A percentile compares a stretch with the other conserved stretches of the same genome.
Evolutionary conservation across 2,329 filamentous ascomycete species (phyloP).

Genomic region (Bipolaris zeicola): DNA sequence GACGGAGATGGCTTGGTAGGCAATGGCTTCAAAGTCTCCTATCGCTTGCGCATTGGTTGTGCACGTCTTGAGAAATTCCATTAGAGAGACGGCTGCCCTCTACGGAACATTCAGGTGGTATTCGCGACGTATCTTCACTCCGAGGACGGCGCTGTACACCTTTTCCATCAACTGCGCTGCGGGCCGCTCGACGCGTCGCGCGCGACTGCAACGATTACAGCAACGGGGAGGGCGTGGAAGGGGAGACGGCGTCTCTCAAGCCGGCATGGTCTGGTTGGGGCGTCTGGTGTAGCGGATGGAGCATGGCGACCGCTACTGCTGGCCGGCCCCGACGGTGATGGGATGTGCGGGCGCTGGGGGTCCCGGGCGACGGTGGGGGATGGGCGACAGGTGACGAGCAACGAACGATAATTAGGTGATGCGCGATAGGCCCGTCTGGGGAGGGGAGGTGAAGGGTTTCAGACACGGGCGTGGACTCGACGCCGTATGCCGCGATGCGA

Average conservation of each 20-base stretch:
- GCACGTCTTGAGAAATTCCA: constrained; percentile 49
- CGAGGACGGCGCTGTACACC: constrained; percentile 40
- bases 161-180: constrained; percentile 46
- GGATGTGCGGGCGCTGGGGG: constrained; percentile 6
- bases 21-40: constrained; percentile 46
- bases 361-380: neutral
- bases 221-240: constrained; percentile 4
- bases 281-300: constrained; percentile 25
- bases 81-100: constrained; percentile 41
- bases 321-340: constrained; percentile 22
- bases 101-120: constrained; percentile 49
- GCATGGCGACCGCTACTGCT: constrained; percentile 35
- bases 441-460: neutral
- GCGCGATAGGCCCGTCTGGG: too few species aligned
- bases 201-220: constrained; percentile 22
- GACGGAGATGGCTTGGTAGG: constrained; percentile 45
- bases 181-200: constrained; percentile 16
- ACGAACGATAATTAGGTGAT: neutral
- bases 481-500: neutral
- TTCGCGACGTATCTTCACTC: constrained; percentile 43
- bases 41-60: constrained; percentile 49
- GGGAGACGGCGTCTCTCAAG: constrained; percentile 20
- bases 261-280: constrained; percentile 33
- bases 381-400: neutral
- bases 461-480: neutral